Conservation (phyloP, 108 stramenopile species). For the Cyclotella sp. region DNA sequence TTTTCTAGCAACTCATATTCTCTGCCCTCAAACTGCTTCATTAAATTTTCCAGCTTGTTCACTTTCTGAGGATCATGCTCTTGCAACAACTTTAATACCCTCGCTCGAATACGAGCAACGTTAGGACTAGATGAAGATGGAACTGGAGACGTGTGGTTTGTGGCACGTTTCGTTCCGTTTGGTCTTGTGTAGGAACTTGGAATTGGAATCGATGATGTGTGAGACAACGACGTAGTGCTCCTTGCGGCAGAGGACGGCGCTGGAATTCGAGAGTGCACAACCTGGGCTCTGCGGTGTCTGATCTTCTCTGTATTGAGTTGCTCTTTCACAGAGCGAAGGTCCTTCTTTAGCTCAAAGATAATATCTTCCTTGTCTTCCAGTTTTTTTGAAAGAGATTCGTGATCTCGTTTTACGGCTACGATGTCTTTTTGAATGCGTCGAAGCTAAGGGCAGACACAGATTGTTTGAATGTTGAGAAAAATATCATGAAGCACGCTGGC, state of each 20-base stretch:
- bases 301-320: slow-evolving; percentile 53
- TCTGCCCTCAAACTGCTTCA: slow-evolving; percentile 91
- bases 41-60: slow-evolving; percentile 83
- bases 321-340: slow-evolving; percentile 78
- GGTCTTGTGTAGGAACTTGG: slow-evolving; percentile 27
- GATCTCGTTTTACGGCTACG: slow-evolving; percentile 55
- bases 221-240: slow-evolving; percentile 10
- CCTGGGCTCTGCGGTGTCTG: slow-evolving; percentile 40
- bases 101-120: slow-evolving; percentile 61
- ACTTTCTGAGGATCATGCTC: slow-evolving; percentile 85
- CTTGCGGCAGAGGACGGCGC: slow-evolving; percentile 25
- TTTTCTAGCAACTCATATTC: slow-evolving; percentile 82
- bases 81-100: slow-evolving; percentile 78
- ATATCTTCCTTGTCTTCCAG: slow-evolving; percentile 77
- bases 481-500: background rate
- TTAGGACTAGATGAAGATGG: slow-evolving; percentile 8
- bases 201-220: slow-evolving; percentile 8
- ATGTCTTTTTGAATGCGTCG: slow-evolving; percentile 67
- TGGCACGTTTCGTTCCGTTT: slow-evolving; percentile 12
- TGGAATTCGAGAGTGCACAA: slow-evolving; percentile 55
- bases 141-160: background rate
- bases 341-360: slow-evolving; percentile 65
- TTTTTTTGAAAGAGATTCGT: slow-evolving; percentile 59
- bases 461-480: background rate
- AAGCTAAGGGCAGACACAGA: slow-evolving; percentile 39